These are phyloP conservation scores for Hygrophorus russula DNA, from an alignment of 768 basidiomycete species.

Conservation along the genomic window DNA sequence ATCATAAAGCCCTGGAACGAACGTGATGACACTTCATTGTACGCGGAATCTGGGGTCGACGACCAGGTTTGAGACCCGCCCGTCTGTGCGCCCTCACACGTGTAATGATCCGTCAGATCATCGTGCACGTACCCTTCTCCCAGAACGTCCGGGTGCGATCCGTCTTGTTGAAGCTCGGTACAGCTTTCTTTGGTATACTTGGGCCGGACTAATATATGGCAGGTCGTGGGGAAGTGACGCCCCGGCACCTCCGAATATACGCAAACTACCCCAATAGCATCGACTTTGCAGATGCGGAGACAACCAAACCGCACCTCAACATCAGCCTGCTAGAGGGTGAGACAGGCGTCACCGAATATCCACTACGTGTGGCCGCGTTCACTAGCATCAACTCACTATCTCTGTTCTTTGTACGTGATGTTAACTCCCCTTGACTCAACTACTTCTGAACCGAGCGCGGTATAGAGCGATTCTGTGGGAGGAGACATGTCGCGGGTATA, in stretches of 20 bases:
- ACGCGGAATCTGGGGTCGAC: constrained; percentile 71
- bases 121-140: constrained; percentile 73
- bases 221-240: constrained; percentile 74
- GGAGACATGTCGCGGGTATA: constrained; percentile 58
- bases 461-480: constrained; percentile 56
- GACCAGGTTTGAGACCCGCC: constrained; percentile 49
- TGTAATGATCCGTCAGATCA: constrained; percentile 35
- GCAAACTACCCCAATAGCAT: constrained; percentile 66
- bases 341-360: constrained; percentile 61
- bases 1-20: constrained; percentile 79
- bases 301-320: constrained; percentile 56
- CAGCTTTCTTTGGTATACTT: no score
- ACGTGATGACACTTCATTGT: constrained; percentile 54
- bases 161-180: constrained; percentile 67
- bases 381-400: constrained; percentile 63
- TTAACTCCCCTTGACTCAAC: neutral
- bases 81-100: constrained; percentile 1
- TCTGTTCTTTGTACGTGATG: constrained; percentile 62
- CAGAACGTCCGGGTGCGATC: constrained; percentile 71
- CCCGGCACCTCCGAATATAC: constrained; percentile 65
- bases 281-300: constrained; percentile 68
- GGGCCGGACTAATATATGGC: constrained; percentile 10
- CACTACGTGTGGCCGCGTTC: constrained; percentile 65
- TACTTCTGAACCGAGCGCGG: neutral
- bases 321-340: constrained; percentile 66